Evolutionary conservation across 805 yeast species (phyloP).

Genomic region (Starmerella vaccinii): DNA sequence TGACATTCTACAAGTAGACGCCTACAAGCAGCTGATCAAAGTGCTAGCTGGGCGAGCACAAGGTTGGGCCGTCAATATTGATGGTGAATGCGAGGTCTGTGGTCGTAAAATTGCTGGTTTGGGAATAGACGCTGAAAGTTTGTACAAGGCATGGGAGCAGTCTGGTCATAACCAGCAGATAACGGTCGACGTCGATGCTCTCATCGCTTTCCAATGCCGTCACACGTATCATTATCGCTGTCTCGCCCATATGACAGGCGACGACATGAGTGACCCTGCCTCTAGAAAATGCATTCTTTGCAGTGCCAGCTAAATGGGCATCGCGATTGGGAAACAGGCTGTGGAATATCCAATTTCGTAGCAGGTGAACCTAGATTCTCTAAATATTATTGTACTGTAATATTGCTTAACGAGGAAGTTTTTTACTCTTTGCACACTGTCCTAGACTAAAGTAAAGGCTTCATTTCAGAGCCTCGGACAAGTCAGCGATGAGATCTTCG

Average conservation of each 20-base stretch:
- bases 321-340: too few relatives aligned
- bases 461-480: slow-evolving; percentile 67
- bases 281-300: neutral
- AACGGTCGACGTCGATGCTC: slow-evolving; percentile 1
- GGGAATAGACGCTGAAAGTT: slow-evolving; percentile 41
- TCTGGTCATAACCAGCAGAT: neutral
- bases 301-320: neutral
- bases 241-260: slow-evolving; percentile 12
- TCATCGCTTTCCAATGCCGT: slow-evolving; percentile 20
- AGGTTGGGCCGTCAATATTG: slow-evolving; percentile 55
- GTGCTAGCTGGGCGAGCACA: slow-evolving; percentile 36
- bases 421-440: too few relatives aligned
- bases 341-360: too few relatives aligned
- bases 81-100: slow-evolving; percentile 62
- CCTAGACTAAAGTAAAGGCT: too few relatives aligned
- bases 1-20: slow-evolving; percentile 44
- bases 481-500: slow-evolving; percentile 63
- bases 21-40: slow-evolving; percentile 38
- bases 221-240: slow-evolving; percentile 23
- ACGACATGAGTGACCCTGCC: neutral
- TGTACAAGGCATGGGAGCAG: slow-evolving; percentile 30
- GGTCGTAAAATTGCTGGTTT: slow-evolving; percentile 66
- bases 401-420: too few relatives aligned
- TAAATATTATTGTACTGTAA: too few relatives aligned
- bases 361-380: too few relatives aligned